Evolutionary conservation across 805 yeast species (phyloP).

Genomic region (Ogataea nakhonphanomensis): DNA sequence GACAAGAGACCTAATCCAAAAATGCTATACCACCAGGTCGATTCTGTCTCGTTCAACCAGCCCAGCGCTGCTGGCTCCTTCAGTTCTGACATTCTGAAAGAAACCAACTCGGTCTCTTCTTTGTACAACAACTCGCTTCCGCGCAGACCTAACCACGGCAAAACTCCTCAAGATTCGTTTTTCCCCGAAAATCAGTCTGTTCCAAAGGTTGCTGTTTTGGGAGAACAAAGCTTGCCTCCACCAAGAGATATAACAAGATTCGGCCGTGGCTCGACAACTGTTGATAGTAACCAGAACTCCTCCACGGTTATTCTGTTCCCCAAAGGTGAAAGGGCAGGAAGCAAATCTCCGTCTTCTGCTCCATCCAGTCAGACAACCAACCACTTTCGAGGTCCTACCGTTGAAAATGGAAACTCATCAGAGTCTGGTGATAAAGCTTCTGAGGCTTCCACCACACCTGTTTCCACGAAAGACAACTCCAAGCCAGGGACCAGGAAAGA

Average conservation of each 20-base stretch:
- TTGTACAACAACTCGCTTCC: conserved; percentile 8
- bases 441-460: conserved; percentile 1
- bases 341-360: conserved; percentile 18
- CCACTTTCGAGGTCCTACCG: conserved; percentile 2
- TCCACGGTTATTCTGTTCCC: conserved; percentile 50
- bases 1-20: conserved; percentile 5
- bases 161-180: conserved; percentile 13
- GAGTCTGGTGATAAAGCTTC: conserved; percentile 6
- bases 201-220: conserved; percentile 27
- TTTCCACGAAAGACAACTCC: conserved; percentile 3
- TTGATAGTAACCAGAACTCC: conserved; percentile 17
- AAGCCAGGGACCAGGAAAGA: conserved; percentile 11
- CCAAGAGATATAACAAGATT: conserved; percentile 26
- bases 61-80: conserved; percentile 4
- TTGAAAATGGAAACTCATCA: neutral
- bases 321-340: conserved; percentile 30
- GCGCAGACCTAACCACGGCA: conserved; percentile 9
- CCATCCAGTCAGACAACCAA: neutral
- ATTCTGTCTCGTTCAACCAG: neutral
- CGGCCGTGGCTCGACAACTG: conserved; percentile 6
- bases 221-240: conserved; percentile 30
- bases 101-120: conserved; percentile 9
- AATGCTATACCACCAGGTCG: neutral
- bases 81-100: conserved; percentile 8
- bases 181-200: conserved; percentile 11